Evolutionary conservation across 2,329 filamentous ascomycete genomes (phyloP).

Genomic region (Arthrobotrys sphaeroides): DNA sequence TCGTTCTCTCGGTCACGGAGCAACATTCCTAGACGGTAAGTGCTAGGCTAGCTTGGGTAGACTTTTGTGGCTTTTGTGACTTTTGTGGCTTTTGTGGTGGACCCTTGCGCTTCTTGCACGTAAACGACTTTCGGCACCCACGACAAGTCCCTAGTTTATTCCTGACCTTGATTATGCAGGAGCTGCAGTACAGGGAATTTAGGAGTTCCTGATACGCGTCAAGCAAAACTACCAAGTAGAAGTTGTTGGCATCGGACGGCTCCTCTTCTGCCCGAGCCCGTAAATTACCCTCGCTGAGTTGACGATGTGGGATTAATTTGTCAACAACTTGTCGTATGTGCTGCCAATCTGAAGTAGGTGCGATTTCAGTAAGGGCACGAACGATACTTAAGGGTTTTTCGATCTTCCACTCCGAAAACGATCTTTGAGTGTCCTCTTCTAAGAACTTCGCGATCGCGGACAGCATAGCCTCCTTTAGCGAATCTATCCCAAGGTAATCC

Average conservation of each 20-base stretch:
- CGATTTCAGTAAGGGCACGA: neutral
- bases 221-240: neutral
- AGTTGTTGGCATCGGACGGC: neutral
- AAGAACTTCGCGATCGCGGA: neutral
- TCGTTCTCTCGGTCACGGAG: no score
- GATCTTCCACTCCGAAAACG: neutral
- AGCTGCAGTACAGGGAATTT: neutral
- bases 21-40: no score
- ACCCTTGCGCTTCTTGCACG: neutral
- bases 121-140: neutral
- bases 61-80: neutral
- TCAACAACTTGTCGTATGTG: neutral
- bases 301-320: neutral
- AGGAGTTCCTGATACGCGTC: neutral
- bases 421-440: neutral
- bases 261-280: neutral
- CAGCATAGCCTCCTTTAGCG: conserved; percentile 9
- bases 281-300: neutral
- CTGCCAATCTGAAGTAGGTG: neutral
- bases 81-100: neutral
- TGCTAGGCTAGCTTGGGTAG: no score
- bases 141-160: neutral
- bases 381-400: neutral
- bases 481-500: neutral
- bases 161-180: neutral